Conservation (phyloP, 768 basidiomycete species). For the Daedaleopsis nitida region DNA sequence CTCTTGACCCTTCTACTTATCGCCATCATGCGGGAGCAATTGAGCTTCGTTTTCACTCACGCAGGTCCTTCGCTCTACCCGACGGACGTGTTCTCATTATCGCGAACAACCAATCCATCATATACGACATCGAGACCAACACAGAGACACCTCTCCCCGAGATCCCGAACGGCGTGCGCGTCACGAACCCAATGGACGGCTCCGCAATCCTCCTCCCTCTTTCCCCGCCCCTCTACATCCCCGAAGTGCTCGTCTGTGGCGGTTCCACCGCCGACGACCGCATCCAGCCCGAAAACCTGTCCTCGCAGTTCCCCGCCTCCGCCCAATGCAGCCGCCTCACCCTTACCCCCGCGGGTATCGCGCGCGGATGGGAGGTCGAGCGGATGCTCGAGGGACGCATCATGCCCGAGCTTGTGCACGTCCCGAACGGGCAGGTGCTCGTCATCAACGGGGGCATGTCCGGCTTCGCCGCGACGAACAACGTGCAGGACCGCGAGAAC, state of each 20-base stretch:
- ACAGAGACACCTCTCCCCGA: constrained; percentile 61
- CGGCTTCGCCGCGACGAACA: constrained; percentile 74
- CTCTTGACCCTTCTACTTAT: too few species aligned
- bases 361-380: constrained; percentile 72
- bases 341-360: constrained; percentile 65
- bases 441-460: constrained; percentile 75
- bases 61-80: constrained; percentile 69
- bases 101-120: constrained; percentile 76
- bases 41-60: constrained; percentile 38
- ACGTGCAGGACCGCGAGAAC: constrained; percentile 57
- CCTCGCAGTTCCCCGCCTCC: constrained; percentile 73
- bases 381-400: constrained; percentile 70
- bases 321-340: constrained; percentile 71
- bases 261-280: constrained; percentile 62
- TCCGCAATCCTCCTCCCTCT: constrained; percentile 73
- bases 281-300: constrained; percentile 57
- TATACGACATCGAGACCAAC: constrained; percentile 74
- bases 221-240: constrained; percentile 57
- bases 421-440: constrained; percentile 76
- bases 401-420: constrained; percentile 81
- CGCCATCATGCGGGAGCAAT: neutral
- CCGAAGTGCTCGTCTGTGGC: constrained; percentile 77
- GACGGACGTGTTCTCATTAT: constrained; percentile 73
- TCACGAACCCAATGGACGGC: constrained; percentile 84
- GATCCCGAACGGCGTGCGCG: constrained; percentile 76